Percentiles rank a stretch among this genome's conserved stretches.
Evolutionary conservation across 176 grass and related monocot genomes (phyloP).

Genomic region (Aegilops sharonensis): DNA sequence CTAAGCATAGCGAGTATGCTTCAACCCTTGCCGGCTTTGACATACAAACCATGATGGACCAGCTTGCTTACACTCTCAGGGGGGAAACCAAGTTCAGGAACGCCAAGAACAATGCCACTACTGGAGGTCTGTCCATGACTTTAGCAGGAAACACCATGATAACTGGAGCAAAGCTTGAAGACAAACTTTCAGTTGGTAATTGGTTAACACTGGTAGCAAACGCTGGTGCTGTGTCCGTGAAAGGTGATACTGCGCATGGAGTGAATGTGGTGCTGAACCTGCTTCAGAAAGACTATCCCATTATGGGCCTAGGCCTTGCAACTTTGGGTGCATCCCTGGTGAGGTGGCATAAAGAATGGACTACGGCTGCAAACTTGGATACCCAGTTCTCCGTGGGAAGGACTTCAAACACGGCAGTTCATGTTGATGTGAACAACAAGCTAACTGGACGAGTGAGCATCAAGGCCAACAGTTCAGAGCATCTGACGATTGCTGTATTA

Average conservation of each 20-base stretch:
- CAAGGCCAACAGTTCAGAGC: conserved; percentile 67
- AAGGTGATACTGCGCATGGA: conserved; percentile 56
- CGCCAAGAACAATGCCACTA: conserved; percentile 58
- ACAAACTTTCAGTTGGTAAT: conserved; percentile 59
- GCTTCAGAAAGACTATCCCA: conserved; percentile 50
- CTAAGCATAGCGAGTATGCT: conserved; percentile 62
- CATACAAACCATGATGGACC: conserved; percentile 62
- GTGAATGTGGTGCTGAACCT: conserved; percentile 61
- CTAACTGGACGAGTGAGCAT: conserved; percentile 66
- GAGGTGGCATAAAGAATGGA: conserved; percentile 60
- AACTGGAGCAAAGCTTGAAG: conserved; percentile 70
- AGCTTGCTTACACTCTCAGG: conserved; percentile 63
- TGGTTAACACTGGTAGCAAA: conserved; percentile 53
- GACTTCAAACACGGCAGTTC: conserved; percentile 53
- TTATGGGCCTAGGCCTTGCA: conserved; percentile 51
- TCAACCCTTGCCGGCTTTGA: conserved; percentile 79
- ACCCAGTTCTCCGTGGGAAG: conserved; percentile 63
- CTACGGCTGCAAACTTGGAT: conserved; percentile 63
- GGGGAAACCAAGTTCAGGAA: conserved; percentile 79
- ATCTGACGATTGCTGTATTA: conserved; percentile 65
- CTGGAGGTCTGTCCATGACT: conserved; percentile 72
- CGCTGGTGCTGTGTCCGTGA: conserved; percentile 56
- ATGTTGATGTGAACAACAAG: conserved; percentile 74
- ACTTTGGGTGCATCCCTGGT: conserved; percentile 67
- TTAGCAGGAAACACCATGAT: conserved; percentile 66